phyloP scores from a whole-genome alignment of 1,139 yeast genomes.

The Debaryomycetaceae sp. region DNA sequence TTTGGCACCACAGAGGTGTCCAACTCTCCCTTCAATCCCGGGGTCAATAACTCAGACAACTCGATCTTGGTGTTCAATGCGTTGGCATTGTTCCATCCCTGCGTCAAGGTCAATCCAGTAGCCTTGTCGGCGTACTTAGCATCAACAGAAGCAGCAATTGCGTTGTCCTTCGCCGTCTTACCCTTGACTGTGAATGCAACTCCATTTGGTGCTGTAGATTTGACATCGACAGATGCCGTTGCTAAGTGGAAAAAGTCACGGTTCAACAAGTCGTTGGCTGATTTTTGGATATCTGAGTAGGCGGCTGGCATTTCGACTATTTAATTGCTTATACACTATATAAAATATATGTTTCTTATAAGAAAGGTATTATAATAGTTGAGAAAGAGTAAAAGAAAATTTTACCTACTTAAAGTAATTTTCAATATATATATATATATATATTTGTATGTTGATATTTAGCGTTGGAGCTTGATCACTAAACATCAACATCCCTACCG shows the following conservation, averaged over 20 bases:
- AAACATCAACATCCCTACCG: no score
- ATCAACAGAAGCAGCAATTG: slow-evolving; percentile 86
- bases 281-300: slow-evolving; percentile 85
- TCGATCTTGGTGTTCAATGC: slow-evolving; percentile 90
- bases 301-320: slow-evolving; percentile 50
- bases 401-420: neutral
- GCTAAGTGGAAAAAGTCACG: slow-evolving; percentile 92
- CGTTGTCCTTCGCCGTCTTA: slow-evolving; percentile 77
- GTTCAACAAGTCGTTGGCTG: slow-evolving; percentile 83
- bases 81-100: slow-evolving; percentile 97
- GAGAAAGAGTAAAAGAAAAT: neutral
- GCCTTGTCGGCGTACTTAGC: slow-evolving; percentile 93
- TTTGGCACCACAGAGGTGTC: slow-evolving; percentile 86
- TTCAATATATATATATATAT: neutral
- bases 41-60: slow-evolving; percentile 86
- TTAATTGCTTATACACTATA: neutral
- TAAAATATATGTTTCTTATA: neutral
- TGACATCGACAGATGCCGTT: slow-evolving; percentile 83
- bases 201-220: slow-evolving; percentile 94
- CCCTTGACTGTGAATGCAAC: slow-evolving; percentile 94
- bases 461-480: no score
- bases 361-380: neutral
- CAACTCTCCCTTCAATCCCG: slow-evolving; percentile 92
- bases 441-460: no score
- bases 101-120: slow-evolving; percentile 89